Evolutionary conservation across 306 rosid species (phyloP), one percentile per base, ranked within the genome.

Genomic region (Fagus sylvatica): DNA sequence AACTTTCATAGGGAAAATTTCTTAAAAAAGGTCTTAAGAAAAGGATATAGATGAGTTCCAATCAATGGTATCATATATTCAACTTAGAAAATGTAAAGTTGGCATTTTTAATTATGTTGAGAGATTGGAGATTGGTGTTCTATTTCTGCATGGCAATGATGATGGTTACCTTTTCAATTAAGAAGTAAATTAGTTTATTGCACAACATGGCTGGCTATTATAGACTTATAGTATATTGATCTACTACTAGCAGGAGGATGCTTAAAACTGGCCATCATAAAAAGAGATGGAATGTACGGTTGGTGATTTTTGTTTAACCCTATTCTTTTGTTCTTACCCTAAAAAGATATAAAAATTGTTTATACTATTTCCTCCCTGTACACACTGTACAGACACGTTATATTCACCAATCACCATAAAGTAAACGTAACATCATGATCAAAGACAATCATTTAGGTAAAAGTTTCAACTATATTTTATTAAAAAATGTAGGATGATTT

Each of bases 401-500:
- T 22, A 22, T 22, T 22, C 30, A 28, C 46, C 13, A 12, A 19
- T 71, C 56, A 37, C 61, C 55, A 76, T 73, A 76, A 73, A 64
- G 84, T 79, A 46, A 30, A 66, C 10, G 71, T 17, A 66, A 17
- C 33, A 66, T 66, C 71, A 66, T 30, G 33, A 59, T 11, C 78
- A 85, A 76, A 70, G 81, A 82, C 80, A 82, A 85, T 85, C 83
- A 80, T 85, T 82, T 74, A 33, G 76, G 80, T 39, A 76, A 85
- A 85, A 76, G 86, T 77, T 73, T n/a, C 82, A 48, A 62, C 41
- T 56, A 53, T 15, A 61, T 79, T 68, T 72, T 68, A 69, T 70
- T 65, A 72, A 56, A 75, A 33, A 76, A 22, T 22, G 28, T 55
- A 76, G 75, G 74, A 80, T 60, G 10, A 66, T 66, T 39, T 66